Evolutionary conservation across 805 yeast species (phyloP), one percentile per base, ranked within the genome.

Genomic region (Pichia membranifaciens): DNA sequence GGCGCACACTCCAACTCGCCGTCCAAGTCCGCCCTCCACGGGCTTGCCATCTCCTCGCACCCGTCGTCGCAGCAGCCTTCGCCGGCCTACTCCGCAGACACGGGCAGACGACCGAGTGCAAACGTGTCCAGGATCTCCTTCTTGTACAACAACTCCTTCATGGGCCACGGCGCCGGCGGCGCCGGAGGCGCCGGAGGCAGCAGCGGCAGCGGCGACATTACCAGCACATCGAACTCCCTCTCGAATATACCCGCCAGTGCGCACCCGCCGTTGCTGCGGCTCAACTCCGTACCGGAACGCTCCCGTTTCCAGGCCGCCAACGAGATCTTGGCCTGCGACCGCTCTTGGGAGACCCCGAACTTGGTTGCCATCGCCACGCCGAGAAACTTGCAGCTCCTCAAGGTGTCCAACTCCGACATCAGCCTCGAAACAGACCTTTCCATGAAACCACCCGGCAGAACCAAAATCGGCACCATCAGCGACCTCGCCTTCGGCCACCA

Each of bases 101-200:
- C 54, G 16, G 57, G 56, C 23, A 51, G 68, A 37, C 52, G 63
- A 22, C 57, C 62, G 3, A 61, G 67, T 46, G 67, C 67, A 2
- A 56, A 54, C 32, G 62, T 77, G 49, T 78, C 83, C 4, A 68
- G 80, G 40, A 72, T 79, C 60, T 83, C 84, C 0, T 79, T 76
- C 66, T 75, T 78, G 54, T 76, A 79, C 33, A 79, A 79, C 59
- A 17, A 57, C 53, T 38, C 56, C 43, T 25, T 39, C 29, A 25
- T 25, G 29, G 29, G 29, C 29, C 29, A 25, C 29, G 29, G 29
- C 10, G 10, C 10, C 29, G 10, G 10, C 7, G 29, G 29, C 29
- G 29, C 10, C 29, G 29, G 36, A 20, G 42, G 58, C 20, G 29
- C 51, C n/a, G 28, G 33, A 16, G 43, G 42, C 17, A 21, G 31